These are phyloP conservation scores for Thielaviopsis ethacetica DNA, from an alignment of 2,329 filamentous ascomycete genomes.

Conservation along the genomic window DNA sequence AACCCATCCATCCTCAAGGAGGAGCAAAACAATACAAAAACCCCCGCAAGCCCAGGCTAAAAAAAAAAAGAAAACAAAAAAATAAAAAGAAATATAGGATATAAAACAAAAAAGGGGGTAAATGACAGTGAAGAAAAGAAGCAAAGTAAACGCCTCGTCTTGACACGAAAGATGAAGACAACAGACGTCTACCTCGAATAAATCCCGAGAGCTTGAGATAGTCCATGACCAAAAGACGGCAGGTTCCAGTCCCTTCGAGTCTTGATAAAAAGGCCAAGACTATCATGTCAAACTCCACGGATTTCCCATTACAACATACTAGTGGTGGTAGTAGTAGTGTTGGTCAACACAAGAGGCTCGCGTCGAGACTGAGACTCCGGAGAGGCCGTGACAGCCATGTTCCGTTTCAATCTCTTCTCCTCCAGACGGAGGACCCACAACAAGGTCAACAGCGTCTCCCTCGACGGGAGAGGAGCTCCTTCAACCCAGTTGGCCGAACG, in stretches of 20 bases:
- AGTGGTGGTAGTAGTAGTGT: constrained; percentile 4
- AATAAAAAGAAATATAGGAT: constrained; percentile 1
- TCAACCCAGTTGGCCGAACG: constrained; percentile 20
- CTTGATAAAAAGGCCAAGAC: background rate
- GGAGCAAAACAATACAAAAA: background rate
- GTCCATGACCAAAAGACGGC: background rate
- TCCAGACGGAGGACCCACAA: constrained; percentile 30
- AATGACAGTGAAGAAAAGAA: constrained; percentile 7
- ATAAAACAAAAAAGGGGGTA: background rate
- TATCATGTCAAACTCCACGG: background rate
- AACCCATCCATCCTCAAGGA: background rate
- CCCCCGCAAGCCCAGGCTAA: background rate
- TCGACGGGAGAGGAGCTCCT: constrained; percentile 24
- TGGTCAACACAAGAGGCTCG: constrained; percentile 4
- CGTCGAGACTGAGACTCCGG: background rate
- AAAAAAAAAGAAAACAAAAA: constrained; percentile 3
- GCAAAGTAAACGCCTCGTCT: background rate
- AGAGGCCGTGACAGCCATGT: constrained; percentile 9
- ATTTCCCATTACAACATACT: constrained; percentile 5
- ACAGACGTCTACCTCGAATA: background rate
- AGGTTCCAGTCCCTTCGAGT: constrained; percentile 1
- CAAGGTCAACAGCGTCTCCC: constrained; percentile 31
- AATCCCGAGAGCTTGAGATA: background rate
- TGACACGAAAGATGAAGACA: constrained; percentile 3
- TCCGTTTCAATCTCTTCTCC: constrained; percentile 19